These are phyloP conservation scores for Flaveria floridana DNA, from an alignment of 140 eudicot genomes.

Conservation along the genomic window DNA sequence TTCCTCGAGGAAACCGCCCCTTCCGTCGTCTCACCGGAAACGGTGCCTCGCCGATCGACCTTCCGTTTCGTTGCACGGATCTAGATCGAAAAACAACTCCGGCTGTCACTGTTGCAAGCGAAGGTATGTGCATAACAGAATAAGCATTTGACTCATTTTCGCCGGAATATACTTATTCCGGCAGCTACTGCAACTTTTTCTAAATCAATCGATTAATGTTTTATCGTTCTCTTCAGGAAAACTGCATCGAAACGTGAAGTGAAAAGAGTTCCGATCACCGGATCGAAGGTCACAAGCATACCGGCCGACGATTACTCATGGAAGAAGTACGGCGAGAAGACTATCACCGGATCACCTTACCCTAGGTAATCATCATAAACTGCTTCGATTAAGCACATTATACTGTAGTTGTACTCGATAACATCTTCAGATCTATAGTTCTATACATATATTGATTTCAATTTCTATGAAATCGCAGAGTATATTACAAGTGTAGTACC, in stretches of 20 bases:
- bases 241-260: slow-evolving; percentile 37
- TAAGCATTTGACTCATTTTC: no score
- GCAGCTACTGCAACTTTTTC: background rate
- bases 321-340: slow-evolving; percentile 79
- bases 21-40: slow-evolving; percentile 54
- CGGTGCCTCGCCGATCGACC: slow-evolving; percentile 45
- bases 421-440: background rate
- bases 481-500: slow-evolving; percentile 60
- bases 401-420: background rate
- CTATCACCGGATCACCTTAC: slow-evolving; percentile 52
- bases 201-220: background rate
- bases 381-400: background rate
- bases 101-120: slow-evolving; percentile 67
- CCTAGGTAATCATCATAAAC: slow-evolving; percentile 48
- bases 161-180: background rate
- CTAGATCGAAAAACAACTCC: slow-evolving; percentile 26
- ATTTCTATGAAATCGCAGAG: slow-evolving; percentile 43
- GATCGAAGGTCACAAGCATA: slow-evolving; percentile 47
- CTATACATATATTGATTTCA: background rate
- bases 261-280: slow-evolving; percentile 49
- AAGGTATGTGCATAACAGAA: slow-evolving; percentile 42
- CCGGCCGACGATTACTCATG: slow-evolving; percentile 75
- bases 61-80: slow-evolving; percentile 33
- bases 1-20: slow-evolving; percentile 65
- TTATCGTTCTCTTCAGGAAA: slow-evolving; percentile 41